Evolutionary conservation across 208 protist genomes (phyloP).

Genomic region (Leishmania martiniquensis): DNA sequence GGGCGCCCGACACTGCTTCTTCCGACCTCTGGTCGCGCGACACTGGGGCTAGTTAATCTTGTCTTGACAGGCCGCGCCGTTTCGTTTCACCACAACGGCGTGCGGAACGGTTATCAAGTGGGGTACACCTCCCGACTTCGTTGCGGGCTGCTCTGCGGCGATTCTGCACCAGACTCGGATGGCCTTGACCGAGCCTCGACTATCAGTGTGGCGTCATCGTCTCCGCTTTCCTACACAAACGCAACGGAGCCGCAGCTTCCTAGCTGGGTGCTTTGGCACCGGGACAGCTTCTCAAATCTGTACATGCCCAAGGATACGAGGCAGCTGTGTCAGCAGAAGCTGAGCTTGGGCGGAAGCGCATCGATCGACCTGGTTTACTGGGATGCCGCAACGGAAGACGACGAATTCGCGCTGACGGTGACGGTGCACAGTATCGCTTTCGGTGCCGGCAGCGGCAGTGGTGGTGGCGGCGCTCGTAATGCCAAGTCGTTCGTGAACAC

Average conservation of each 20-base stretch:
- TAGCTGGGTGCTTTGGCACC: constrained; percentile 80
- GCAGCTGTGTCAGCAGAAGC: constrained; percentile 57
- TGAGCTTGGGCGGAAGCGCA: constrained; percentile 41
- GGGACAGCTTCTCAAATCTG: constrained; percentile 60
- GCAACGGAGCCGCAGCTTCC: constrained; percentile 53
- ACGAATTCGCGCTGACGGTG: constrained; percentile 56
- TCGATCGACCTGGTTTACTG: constrained; percentile 72
- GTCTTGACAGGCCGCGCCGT: constrained; percentile 42
- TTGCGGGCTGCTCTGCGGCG: constrained; percentile 43
- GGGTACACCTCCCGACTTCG: constrained; percentile 35
- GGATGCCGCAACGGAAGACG: constrained; percentile 58
- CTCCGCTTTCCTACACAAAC: constrained; percentile 23
- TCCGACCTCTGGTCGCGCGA: constrained; percentile 33
- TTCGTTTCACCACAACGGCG: constrained; percentile 44
- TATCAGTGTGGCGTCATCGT: neutral
- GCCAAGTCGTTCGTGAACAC: constrained; percentile 53
- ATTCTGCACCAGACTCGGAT: constrained; percentile 3
- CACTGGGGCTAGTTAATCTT: constrained; percentile 57
- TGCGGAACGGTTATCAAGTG: constrained; percentile 20
- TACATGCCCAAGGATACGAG: constrained; percentile 79
- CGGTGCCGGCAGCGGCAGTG: constrained; percentile 2
- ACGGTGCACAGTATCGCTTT: constrained; percentile 28
- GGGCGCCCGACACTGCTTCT: constrained; percentile 19
- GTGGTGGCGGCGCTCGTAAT: constrained; percentile 14
- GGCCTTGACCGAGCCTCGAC: neutral